Conservation (phyloP, 2,329 filamentous ascomycete species). For the Trichoderma atrobrunneum region DNA sequence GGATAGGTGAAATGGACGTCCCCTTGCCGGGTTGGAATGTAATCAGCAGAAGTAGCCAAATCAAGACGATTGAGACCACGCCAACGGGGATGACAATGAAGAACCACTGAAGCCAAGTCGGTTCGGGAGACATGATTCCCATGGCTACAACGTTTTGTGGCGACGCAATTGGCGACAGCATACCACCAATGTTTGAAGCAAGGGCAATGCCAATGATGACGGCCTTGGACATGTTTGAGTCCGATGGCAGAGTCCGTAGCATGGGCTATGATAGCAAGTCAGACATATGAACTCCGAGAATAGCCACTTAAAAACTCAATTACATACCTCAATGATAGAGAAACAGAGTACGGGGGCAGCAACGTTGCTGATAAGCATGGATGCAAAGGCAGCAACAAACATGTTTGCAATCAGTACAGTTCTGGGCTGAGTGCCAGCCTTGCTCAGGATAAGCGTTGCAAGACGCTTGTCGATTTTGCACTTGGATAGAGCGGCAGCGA, state of each 20-base stretch:
- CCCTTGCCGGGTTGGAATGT: conserved; percentile 83
- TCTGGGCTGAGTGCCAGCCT: conserved; percentile 85
- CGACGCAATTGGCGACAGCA: conserved; percentile 93
- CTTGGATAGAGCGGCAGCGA: conserved; percentile 92
- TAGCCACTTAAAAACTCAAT: not conserved
- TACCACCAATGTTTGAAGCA: conserved; percentile 92
- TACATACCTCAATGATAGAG: conserved; percentile 83
- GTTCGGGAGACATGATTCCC: conserved; percentile 88
- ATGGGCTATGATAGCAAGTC: conserved; percentile 61
- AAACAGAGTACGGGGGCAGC: conserved; percentile 96
- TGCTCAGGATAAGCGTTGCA: conserved; percentile 92
- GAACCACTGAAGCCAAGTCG: conserved; percentile 96
- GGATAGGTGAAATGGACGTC: conserved; percentile 87
- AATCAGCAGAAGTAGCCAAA: conserved; percentile 82
- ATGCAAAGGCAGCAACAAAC: conserved; percentile 96
- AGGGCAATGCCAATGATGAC: conserved; percentile 93
- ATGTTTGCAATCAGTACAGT: conserved; percentile 96
- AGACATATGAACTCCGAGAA: not conserved
- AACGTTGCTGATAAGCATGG: conserved; percentile 99
- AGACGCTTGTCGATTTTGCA: conserved; percentile 98
- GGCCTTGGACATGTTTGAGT: conserved; percentile 91
- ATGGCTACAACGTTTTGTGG: conserved; percentile 97
- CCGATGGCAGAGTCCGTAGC: conserved; percentile 84
- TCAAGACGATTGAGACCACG: conserved; percentile 79
- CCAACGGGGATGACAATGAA: conserved; percentile 93